Percentiles rank a stretch among this genome's conserved stretches.
Conservation (phyloP, 495 filamentous ascomycete species). For the Annulohypoxylon stygium region DNA sequence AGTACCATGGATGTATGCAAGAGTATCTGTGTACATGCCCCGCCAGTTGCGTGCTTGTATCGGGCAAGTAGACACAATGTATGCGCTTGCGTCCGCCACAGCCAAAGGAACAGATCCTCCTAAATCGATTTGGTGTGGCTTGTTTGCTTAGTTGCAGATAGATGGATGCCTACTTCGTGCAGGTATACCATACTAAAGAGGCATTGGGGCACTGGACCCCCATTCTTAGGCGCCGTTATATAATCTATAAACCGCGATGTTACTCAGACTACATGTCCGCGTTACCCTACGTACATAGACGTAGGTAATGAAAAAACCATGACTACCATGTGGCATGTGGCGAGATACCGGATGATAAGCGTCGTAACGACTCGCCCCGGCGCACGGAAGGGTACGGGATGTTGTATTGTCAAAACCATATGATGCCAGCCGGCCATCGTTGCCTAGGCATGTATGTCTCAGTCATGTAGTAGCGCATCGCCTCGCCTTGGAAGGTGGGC, state of each 20-base stretch:
- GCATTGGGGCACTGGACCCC: conserved; percentile 1
- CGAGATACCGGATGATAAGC: conserved; percentile 28
- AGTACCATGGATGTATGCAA: background rate
- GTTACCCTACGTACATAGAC: conserved; percentile 14
- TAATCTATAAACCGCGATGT: conserved; percentile 25
- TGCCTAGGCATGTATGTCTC: conserved; percentile 4
- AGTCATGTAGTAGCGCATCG: conserved; percentile 6
- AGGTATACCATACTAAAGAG: background rate
- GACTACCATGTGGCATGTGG: conserved; percentile 48
- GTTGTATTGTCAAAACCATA: conserved; percentile 1
- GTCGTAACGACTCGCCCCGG: conserved; percentile 15
- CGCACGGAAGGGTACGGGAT: conserved; percentile 10
- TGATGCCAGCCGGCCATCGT: conserved; percentile 2
- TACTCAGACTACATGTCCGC: conserved; percentile 18
- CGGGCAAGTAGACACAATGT: conserved; percentile 16
- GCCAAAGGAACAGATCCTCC: conserved; percentile 32
- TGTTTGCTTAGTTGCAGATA: conserved; percentile 24
- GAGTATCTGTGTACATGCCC: conserved; percentile 7
- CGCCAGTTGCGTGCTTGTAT: conserved; percentile 18
- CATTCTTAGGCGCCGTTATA: conserved; percentile 20
- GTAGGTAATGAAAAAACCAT: conserved; percentile 24
- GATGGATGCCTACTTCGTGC: conserved; percentile 1
- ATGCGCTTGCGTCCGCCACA: conserved; percentile 8
- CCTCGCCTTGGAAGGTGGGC: conserved; percentile 1
- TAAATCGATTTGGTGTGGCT: conserved; percentile 21